These are phyloP conservation scores for Flaveria linearis DNA, from an alignment of 129 eudicot genomes.

Conservation along the genomic window DNA sequence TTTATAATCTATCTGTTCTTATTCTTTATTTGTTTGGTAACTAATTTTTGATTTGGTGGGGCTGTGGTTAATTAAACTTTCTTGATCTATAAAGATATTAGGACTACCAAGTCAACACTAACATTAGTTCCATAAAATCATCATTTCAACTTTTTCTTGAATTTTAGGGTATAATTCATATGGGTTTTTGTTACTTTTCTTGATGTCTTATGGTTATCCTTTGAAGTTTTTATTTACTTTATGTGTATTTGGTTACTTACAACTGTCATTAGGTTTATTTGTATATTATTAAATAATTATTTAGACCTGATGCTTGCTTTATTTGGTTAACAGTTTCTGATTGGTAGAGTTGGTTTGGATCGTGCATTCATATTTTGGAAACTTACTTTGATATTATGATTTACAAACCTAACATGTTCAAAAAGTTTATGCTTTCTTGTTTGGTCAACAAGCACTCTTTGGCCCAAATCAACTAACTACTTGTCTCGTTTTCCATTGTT, in stretches of 20 bases:
- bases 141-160: neutral
- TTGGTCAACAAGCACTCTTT: too few relatives aligned
- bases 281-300: too few relatives aligned
- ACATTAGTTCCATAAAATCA: constrained; percentile 9
- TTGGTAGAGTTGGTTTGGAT: too few relatives aligned
- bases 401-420: neutral
- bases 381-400: neutral
- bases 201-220: neutral
- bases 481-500: constrained; percentile 1
- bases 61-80: neutral
- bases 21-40: constrained; percentile 14
- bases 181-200: neutral
- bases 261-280: too few relatives aligned
- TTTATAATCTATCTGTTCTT: constrained; percentile 10
- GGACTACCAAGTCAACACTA: constrained; percentile 9
- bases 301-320: too few relatives aligned
- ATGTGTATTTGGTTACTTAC: too few relatives aligned
- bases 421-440: neutral
- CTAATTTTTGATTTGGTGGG: constrained; percentile 14
- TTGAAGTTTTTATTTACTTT: neutral
- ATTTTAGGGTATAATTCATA: constrained; percentile 8
- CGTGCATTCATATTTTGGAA: neutral
- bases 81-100: neutral
- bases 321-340: constrained; percentile 8
- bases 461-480: neutral